Evolutionary conservation across 2,329 filamentous ascomycete genomes (phyloP), one percentile per base, ranked within the genome.

Genomic region (Alternaria incomplexa): DNA sequence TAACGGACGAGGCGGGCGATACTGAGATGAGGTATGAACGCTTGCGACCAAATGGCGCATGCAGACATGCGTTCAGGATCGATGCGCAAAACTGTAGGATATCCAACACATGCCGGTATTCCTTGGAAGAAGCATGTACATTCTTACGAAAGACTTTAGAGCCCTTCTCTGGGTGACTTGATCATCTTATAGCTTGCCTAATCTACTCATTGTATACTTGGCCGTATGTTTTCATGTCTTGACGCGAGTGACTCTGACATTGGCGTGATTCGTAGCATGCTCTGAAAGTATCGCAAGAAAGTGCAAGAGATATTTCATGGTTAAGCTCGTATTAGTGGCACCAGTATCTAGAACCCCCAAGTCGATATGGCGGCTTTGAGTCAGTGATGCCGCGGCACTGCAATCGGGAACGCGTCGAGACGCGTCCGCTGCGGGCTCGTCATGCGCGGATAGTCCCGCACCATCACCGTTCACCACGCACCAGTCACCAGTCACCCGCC

Each of bases 1-100:
- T 13, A 45, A 51, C 36, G 62, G 61, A 46, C 70, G 65, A 36
- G 68, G 69, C 15, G 71, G 70, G 15, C 48, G 67, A 45, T 68
- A 66, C 36, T 67, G 50, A 63, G 30, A 36, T 20, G 1, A 46
- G 22, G 12, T 32, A 12, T 26, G n/a, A 17, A 44, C n/a, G 51
- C n/a, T 15, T 20, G 25, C 32, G 45, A 9, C 6, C n/a, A 40
- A n/a, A 22, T 28, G 20, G 48, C 7, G n/a, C 15, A 17, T 51
- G 30, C 45, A 44, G 23, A 48, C 20, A 30, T 50, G 8, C 43
- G 30, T 32, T 51, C 30, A 23, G 8, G 13, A n/a, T 15, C 25
- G 20, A 20, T 28, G 45, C 20, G 10, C n/a, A 53, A 30, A 30
- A 12, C 13, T 44, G 32, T 58, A 51, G 22, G 20, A 58, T 53